Base-by-base conservation (phyloP, 2,329 filamentous ascomycete genomes). In the Aureobasidium sp. region DNA sequence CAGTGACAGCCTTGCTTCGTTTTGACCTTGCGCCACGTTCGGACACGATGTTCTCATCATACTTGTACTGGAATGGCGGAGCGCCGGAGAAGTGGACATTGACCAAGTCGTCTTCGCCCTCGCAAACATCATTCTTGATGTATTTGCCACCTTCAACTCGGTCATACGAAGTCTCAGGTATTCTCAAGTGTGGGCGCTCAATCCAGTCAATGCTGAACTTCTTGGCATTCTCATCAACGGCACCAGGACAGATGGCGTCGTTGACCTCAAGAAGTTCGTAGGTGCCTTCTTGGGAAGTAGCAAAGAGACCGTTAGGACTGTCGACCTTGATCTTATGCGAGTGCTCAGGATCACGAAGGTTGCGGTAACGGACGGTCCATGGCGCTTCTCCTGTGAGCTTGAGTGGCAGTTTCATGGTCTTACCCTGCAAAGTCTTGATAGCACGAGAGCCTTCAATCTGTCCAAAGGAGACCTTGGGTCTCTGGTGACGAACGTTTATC, bases 81-180 rank as follows among this genome's bases (percentile, higher is more conserved):
- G 87, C 83, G 61, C 89, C 55, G 72, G 84, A 84, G 65, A 99
- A 82, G 47, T 83, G 82, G 59, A 99, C 79, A 70, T 97, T 91
- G 61, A 97, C 86, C 3, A 87, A 86, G 73, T 97, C 93, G 70
- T 96, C 89, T 65, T 97, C 93, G 34, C 93, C 93, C 77, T 99
- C 92, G 71, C 94, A 99, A 34, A 99, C 87, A 64, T 92, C 87
- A 46, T 86, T 83, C 74, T 95, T 95, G 67, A 86, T 72, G 71
- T 87, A 89, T 37, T 80, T 80, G 32, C 79, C 78, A 17, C 79
- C 78, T 39, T 80, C 70, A 17, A 70, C 75, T 12, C 78, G 78
- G 51, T 90, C 80, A 51, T 86, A 83, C 4, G 85, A 79, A 20
- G 84, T 84, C 64, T 88, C 82, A 6, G 86, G 79, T 15, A 81